phyloP scores from a whole-genome alignment of 163 green algal species.

The Scenedesmus sp. region DNA sequence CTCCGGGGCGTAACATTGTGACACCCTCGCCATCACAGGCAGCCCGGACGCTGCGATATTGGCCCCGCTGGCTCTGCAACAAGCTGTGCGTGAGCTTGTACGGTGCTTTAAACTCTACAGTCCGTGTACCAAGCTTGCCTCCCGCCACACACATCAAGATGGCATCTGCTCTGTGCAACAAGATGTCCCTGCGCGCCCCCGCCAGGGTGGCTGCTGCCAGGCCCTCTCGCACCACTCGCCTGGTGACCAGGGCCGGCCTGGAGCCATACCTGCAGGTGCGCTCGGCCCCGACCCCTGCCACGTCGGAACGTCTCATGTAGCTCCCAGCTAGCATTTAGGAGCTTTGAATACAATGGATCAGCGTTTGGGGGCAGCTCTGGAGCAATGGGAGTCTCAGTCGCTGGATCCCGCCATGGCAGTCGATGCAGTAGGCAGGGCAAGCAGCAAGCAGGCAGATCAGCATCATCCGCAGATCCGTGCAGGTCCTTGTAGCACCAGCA shows the following conservation, averaged over 20 bases:
- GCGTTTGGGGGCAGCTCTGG: not conserved
- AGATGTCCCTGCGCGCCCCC: conserved; percentile 29
- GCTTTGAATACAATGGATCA: not conserved
- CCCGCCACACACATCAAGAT: conserved; percentile 27
- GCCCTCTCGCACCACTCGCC: conserved; percentile 9
- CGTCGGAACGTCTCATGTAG: not conserved
- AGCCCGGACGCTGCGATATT: not conserved
- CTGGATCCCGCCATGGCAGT: not conserved
- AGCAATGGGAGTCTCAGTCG: not conserved
- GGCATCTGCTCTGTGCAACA: conserved; percentile 44
- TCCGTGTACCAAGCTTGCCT: conserved; percentile 6
- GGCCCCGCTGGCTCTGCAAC: not conserved
- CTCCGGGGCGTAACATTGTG: not conserved
- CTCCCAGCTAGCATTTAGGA: not conserved
- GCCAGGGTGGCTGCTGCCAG: not conserved
- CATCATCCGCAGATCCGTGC: not conserved
- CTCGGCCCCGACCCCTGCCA: not conserved
- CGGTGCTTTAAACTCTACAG: not conserved
- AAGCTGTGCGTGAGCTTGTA: not conserved
- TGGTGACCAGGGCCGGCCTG: conserved; percentile 21
- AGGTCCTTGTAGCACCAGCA: not conserved
- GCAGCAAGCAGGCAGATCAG: conserved; percentile 7
- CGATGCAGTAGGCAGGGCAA: not conserved
- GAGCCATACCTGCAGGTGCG: conserved; percentile 52
- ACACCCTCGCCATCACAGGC: not conserved